A percentile compares a stretch with the other conserved stretches of the same genome.
phyloP scores from a whole-genome alignment of 2,329 filamentous ascomycete species.

The Penicillium sp. region DNA sequence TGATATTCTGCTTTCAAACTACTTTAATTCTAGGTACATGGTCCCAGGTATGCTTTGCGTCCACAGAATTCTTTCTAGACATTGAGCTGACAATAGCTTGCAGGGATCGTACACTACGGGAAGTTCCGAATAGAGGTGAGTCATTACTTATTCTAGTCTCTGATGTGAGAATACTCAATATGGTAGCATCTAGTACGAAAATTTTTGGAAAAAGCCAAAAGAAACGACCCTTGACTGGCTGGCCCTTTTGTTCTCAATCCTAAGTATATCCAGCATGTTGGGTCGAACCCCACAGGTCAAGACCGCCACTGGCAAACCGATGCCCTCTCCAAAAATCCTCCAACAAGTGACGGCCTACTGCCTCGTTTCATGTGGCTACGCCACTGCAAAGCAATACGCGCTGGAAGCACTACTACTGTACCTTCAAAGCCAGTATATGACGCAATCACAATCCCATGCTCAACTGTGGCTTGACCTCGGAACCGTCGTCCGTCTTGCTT shows the following conservation, averaged over 20 bases:
- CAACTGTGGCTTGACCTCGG: background rate
- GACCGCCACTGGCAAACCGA: background rate
- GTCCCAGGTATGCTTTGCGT: slow-evolving; percentile 12
- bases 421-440: background rate
- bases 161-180: background rate
- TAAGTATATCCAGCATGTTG: background rate
- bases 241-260: background rate
- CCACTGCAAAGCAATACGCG: background rate
- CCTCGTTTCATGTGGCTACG: background rate
- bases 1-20: slow-evolving; percentile 17
- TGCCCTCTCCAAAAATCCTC: background rate
- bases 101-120: slow-evolving; percentile 21
- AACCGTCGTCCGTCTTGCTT: slow-evolving; percentile 41
- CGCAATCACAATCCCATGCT: background rate
- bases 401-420: background rate
- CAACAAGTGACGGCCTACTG: background rate
- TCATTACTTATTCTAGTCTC: background rate
- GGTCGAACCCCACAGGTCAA: background rate
- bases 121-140: slow-evolving; percentile 19
- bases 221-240: background rate
- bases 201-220: background rate
- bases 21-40: slow-evolving; percentile 21
- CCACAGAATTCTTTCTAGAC: background rate
- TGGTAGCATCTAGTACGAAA: background rate
- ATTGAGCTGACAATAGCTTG: background rate